Base-by-base conservation (phyloP, 2,329 filamentous ascomycete species). In the Didymella exigua region DNA sequence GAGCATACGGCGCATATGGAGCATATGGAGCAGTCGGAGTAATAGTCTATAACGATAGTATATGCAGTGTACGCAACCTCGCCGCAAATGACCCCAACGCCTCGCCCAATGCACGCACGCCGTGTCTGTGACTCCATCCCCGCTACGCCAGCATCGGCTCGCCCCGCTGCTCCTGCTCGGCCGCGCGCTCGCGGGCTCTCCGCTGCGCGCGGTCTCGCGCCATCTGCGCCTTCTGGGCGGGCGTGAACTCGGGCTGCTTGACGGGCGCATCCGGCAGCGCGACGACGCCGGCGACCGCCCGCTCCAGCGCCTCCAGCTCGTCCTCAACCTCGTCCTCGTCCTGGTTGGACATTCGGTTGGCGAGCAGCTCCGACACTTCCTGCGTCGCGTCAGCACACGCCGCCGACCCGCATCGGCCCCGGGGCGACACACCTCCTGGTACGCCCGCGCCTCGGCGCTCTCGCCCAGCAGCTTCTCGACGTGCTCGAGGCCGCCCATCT, bases 271-370 rank as follows among this genome's bases (percentile, higher is more conserved):
- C 69, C n/a, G 78, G 77, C 30, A 81, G 61, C 21, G 13, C 14
- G 45, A 65, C 62, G 19, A 69, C 66, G 29, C 75, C 76, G 34
- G 73, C 75, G 48, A 86, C 74, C 69, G 93, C 86, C 34, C 80
- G 81, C 74, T 93, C 89, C 61, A 99, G 81, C 1, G 87, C 88
- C 50, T 90, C 91, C 47, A 99, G 81, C 78, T 99, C 95, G 70
- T 97, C 93, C 73, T 99, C 95, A 29, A 99, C 95, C 70, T 97
- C 95, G 70, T 98, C 93, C 75, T 99, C 95, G 76, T 99, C 95
- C 68, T 96, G 89, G 70, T 92, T 95, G 13, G 92, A 91, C 79
- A 99, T 93, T 66, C 88, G 86, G 11, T 90, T 90, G 29, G 88
- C 90, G 2, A 99, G 85, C 84, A 97, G 90, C 44, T 96, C 91